These are phyloP conservation scores for Aphanomyces cochlioides DNA, from an alignment of 352 stramenopile species.

Conservation along the genomic window DNA sequence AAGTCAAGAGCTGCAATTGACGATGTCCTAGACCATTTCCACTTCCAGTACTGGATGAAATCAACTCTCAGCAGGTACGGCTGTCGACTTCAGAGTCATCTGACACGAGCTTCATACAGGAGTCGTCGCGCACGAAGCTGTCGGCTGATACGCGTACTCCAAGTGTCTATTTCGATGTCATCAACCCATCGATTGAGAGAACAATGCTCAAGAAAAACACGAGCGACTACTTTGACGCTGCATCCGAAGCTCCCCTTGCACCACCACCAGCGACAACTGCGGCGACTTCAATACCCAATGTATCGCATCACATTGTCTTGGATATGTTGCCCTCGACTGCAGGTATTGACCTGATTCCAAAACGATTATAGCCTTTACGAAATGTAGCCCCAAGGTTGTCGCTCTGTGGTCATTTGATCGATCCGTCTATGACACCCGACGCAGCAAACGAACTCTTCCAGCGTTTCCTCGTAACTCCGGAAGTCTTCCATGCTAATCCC, in stretches of 20 bases:
- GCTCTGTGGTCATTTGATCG: slow-evolving; percentile 63
- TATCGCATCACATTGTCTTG: not conserved
- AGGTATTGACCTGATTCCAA: not conserved
- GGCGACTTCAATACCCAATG: not conserved
- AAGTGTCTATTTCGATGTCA: slow-evolving; percentile 71
- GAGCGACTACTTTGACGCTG: slow-evolving; percentile 13
- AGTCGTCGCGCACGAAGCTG: not conserved
- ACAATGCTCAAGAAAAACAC: not conserved
- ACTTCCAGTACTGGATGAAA: no score
- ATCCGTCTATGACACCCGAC: slow-evolving; percentile 40
- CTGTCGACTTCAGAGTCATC: no score
- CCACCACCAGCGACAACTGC: not conserved
- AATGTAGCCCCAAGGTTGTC: slow-evolving; percentile 62
- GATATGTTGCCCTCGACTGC: slow-evolving; percentile 26
- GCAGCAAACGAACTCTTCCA: slow-evolving; percentile 56
- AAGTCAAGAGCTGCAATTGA: no score
- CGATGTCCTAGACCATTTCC: no score
- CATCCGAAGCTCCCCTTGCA: not conserved
- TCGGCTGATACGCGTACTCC: not conserved
- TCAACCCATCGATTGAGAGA: slow-evolving; percentile 37
- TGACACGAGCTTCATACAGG: no score
- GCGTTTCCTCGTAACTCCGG: slow-evolving; percentile 62
- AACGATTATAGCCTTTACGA: not conserved
- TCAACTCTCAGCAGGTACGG: no score
- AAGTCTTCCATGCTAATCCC: slow-evolving; percentile 51